Evolutionary conservation across 495 filamentous ascomycete species (phyloP), one percentile per base, ranked within the genome.

Genomic region (Annulohypoxylon stygium): DNA sequence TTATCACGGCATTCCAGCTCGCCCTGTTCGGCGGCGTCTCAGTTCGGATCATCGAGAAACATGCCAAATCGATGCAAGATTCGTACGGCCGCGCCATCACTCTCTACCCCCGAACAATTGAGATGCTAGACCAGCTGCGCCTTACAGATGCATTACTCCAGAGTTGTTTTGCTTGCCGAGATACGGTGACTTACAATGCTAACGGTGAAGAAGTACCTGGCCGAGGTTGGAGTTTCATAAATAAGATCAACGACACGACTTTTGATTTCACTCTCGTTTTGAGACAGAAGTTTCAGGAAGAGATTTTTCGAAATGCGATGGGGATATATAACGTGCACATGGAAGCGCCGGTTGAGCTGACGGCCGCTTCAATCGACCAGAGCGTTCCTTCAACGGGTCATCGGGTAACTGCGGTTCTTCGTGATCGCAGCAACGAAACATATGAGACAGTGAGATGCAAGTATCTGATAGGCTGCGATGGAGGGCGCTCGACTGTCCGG

Each of bases 1-100:
- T 92, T 8, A 90, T 90, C 86, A 84, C 85, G 26, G 88, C 90
- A 0, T 82, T 85, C 47, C 92, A 89, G 86, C 85, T 91, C 78
- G 84, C 90, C 11, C 84, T 84, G 48, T 89, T 81, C 67, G 89
- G 88, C 4, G 82, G 76, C 4, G 73, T 83, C 12, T 81, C 82
- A 11, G 82, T 82, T 20, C 81, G 83, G 33, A 80, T 85, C 72
- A 64, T 85, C 25, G 82, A 85, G 67, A 76, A 79, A 47, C 62
- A 85, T 36, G 57, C 78, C 54, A 76, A 68, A 33, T 69, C 75
- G 8, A 67, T 61, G 10, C 81, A 83, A 36, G 81, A 79, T 25
- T 69, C 79, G 61, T 80, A 84, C 33, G 83, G 82, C 61, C 78
- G 82, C 3, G 84, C 85, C 48, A 74, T 85, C 23, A 78, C 81